Conservation (phyloP, 768 basidiomycete genomes). For the Gloeopeniophorella convolvens region DNA sequence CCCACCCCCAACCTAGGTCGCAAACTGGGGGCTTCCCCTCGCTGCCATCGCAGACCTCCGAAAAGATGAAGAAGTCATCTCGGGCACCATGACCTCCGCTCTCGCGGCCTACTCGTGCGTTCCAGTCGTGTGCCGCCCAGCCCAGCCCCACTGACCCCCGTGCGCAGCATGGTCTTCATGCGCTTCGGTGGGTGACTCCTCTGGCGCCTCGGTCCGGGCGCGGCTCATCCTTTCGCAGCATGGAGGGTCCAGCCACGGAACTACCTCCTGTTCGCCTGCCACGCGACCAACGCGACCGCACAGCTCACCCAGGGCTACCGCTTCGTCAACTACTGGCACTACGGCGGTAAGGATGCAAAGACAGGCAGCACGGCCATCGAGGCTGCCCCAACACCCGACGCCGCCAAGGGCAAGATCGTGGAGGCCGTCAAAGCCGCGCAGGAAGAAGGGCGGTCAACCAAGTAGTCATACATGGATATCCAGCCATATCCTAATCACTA, state of each 20-base stretch:
- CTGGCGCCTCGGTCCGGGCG: background rate
- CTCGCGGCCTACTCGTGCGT: conserved; percentile 90
- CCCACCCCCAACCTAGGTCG: conserved; percentile 51
- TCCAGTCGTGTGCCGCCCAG: background rate
- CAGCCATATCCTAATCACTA: conserved; percentile 15
- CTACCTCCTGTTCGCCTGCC: conserved; percentile 92
- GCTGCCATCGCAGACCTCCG: conserved; percentile 86
- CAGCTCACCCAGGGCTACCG: conserved; percentile 79
- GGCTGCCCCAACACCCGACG: conserved; percentile 13
- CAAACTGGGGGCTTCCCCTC: conserved; percentile 97
- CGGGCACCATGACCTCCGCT: conserved; percentile 93
- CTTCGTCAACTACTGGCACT: conserved; percentile 87
- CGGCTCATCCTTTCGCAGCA: conserved; percentile 39
- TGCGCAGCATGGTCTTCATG: conserved; percentile 74
- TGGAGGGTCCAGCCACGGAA: conserved; percentile 96
- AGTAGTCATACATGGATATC: conserved; percentile 11
- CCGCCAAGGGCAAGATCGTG: conserved; percentile 36
- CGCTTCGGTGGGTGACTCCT: conserved; percentile 61
- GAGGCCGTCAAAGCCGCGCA: conserved; percentile 44
- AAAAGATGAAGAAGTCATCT: conserved; percentile 96
- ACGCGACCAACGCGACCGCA: conserved; percentile 84
- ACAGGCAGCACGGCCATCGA: conserved; percentile 28
- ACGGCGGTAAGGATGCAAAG: conserved; percentile 80
- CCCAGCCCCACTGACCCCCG: background rate
- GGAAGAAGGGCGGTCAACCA: conserved; percentile 6